phyloP scores from a whole-genome alignment of 306 rosid species.

The Cicer bijugum region DNA sequence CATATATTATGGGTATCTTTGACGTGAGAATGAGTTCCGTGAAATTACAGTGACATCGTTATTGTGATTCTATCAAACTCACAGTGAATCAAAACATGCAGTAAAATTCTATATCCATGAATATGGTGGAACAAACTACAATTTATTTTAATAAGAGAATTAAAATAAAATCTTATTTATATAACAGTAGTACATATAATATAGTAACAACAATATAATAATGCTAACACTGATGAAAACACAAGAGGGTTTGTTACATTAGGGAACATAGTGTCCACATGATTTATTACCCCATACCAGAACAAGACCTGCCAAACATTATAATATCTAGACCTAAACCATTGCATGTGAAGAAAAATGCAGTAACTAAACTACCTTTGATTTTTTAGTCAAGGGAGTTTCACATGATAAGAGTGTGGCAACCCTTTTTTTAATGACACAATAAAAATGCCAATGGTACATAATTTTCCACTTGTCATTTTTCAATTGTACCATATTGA shows the following conservation, averaged over 20 bases:
- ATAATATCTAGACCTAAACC: constrained; percentile 47
- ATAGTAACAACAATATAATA: constrained; percentile 30
- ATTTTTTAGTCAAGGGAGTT: constrained; percentile 41
- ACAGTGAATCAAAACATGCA: no score
- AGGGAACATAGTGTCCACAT: constrained; percentile 41
- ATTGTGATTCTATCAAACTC: no score
- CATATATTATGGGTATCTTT: background rate
- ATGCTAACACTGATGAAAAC: constrained; percentile 27
- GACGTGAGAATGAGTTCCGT: no score
- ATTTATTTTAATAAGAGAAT: background rate
- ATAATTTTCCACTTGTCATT: background rate
- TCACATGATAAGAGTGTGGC: constrained; percentile 35
- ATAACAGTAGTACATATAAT: constrained; percentile 46
- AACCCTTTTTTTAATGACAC: constrained; percentile 32
- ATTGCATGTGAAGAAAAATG: constrained; percentile 46
- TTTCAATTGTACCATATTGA: constrained; percentile 61
- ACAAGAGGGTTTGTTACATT: constrained; percentile 38
- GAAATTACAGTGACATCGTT: no score
- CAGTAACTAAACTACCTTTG: constrained; percentile 39
- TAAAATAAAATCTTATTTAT: constrained; percentile 51
- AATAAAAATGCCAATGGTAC: constrained; percentile 28
- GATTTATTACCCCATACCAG: constrained; percentile 49
- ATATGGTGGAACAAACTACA: background rate
- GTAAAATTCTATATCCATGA: no score
- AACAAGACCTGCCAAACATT: constrained; percentile 43